Base-by-base conservation (phyloP, 176 grass and related monocot genomes). In the Oryza glumipatula region DNA sequence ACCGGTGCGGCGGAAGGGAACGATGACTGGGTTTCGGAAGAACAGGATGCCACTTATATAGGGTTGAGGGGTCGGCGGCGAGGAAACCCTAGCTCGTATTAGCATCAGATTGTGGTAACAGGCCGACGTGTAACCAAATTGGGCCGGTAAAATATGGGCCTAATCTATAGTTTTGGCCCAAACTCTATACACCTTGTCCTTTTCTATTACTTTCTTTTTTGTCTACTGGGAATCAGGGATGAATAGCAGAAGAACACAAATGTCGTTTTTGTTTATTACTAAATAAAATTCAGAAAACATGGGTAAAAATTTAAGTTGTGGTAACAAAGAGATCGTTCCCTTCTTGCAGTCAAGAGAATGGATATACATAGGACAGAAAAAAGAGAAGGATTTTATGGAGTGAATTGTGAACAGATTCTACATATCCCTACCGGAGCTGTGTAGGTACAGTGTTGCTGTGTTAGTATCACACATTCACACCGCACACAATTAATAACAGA, bases 11-110 rank as follows among this genome's bases (percentile, higher is more conserved):
- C 4, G 16, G 16, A 56, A 0, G 21, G 4, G 11, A 26, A 54
- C 19, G 9, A 4, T 3, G 0, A 15, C 6, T 1, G 0, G 0
- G 4, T 14, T 10, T 4, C 1, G 2, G 51, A 19, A 0, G 1
- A 4, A 19, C 4, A 0, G 12, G 70, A 21, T 11, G 14, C 6
- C 0, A 3, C 0, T 88, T 90, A 82, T 93, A 90, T 66, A 77
- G 21, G 12, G 5, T 9, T 9, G 6, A n/a, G 12, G 11, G 11
- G 58, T 4, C 24, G 12, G 3, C 36, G 33, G 5, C 17, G 64
- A 17, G 1, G 51, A 83, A 94, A 84, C 88, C 83, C 86, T 94
- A 91, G 51, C 15, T 38, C 6, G 30, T 26, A 49, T 19, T 38
- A 3, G 22, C 35, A 49, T 19, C 30, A 61, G 68, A 24, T 67